phyloP scores from a whole-genome alignment of 257 asterid genomes.

The Knoxia roxburghii region DNA sequence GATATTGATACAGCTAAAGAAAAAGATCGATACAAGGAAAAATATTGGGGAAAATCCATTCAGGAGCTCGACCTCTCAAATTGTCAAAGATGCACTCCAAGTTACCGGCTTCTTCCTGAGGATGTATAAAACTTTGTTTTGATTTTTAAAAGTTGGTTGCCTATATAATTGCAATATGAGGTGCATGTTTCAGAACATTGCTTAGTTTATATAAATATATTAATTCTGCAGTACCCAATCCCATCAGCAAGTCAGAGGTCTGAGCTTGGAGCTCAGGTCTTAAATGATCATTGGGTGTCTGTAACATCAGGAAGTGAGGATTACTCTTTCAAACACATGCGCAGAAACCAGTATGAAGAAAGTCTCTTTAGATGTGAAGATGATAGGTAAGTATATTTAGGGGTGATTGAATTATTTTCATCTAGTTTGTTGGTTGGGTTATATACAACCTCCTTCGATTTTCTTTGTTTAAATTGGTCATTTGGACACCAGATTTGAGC shows the following conservation, averaged over 20 bases:
- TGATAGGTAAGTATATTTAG: constrained; percentile 53
- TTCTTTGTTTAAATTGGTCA: constrained; percentile 8
- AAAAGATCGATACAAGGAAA: constrained; percentile 63
- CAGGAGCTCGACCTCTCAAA: constrained; percentile 94
- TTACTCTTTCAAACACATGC: constrained; percentile 96
- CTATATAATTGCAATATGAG: constrained; percentile 1
- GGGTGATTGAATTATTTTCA: not conserved
- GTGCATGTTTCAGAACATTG: not conserved
- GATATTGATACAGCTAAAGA: constrained; percentile 79
- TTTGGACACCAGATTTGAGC: constrained; percentile 65
- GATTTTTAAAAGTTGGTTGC: not conserved
- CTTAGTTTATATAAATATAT: constrained; percentile 2
- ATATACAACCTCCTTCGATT: not conserved
- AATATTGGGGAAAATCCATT: constrained; percentile 91
- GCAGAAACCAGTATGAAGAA: constrained; percentile 95
- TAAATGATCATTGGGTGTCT: constrained; percentile 94
- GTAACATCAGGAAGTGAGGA: constrained; percentile 99
- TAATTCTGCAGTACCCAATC: constrained; percentile 72
- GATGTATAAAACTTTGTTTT: constrained; percentile 50
- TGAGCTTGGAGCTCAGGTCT: constrained; percentile 82
- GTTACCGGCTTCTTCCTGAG: constrained; percentile 98
- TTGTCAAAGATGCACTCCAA: constrained; percentile 81
- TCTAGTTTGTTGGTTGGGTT: not conserved
- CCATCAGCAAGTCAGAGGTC: constrained; percentile 85
- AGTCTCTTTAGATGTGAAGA: constrained; percentile 98